Evolutionary conservation across 768 basidiomycete genomes (phyloP).

Genomic region (Phlebiopsis flavidoalba): DNA sequence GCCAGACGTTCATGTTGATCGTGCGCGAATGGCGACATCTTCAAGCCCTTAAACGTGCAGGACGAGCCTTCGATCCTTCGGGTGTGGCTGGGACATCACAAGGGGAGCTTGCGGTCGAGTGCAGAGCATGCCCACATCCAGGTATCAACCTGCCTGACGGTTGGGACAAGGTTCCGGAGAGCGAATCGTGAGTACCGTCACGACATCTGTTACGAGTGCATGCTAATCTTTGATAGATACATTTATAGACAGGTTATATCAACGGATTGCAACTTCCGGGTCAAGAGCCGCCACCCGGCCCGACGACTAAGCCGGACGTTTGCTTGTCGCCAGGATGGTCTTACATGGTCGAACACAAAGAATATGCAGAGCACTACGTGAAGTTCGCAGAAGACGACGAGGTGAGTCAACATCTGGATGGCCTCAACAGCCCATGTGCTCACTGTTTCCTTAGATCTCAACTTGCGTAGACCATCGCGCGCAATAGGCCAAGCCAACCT

Average conservation of each 20-base stretch:
- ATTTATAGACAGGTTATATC: too few species aligned
- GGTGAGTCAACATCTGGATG: neutral
- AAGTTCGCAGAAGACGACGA: neutral
- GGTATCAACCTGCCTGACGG: slow-evolving; percentile 16
- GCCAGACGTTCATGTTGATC: neutral
- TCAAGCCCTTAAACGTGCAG: slow-evolving; percentile 17
- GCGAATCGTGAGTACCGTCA: slow-evolving; percentile 10
- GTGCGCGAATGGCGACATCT: slow-evolving; percentile 7
- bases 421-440: too few species aligned
- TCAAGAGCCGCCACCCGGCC: too few species aligned
- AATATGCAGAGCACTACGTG: neutral
- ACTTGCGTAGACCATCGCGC: neutral
- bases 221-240: too few species aligned
- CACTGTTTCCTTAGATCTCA: neutral
- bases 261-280: too few species aligned
- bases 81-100: slow-evolving; percentile 8
- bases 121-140: slow-evolving; percentile 23
- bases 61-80: slow-evolving; percentile 15
- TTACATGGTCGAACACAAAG: too few species aligned
- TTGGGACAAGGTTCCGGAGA: slow-evolving; percentile 10
- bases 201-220: too few species aligned
- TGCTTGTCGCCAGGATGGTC: too few species aligned
- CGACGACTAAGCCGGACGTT: too few species aligned
- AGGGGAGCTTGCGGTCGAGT: slow-evolving; percentile 17
- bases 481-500: neutral